Base-by-base conservation (phyloP, 2,329 filamentous ascomycete genomes). In the Fusarium cicatricum region DNA sequence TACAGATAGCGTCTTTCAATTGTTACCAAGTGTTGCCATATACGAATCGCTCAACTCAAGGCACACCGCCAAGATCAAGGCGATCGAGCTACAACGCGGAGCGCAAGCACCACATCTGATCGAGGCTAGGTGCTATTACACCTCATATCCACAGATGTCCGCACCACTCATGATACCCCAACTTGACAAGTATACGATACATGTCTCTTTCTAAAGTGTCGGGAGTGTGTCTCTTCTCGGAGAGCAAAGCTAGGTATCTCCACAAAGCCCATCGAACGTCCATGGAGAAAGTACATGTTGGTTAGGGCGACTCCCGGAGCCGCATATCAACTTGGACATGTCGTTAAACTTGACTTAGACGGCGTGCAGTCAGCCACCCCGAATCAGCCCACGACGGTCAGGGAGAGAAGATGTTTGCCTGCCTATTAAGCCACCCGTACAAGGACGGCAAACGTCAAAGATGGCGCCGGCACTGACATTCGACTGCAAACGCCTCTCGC, bases 31-130 rank as follows among this genome's bases (percentile, higher is more conserved):
- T 52, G 49, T 52, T 50, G 28, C 39, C 36, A 44, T 46, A 47
- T 48, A 45, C 46, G 58, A 64, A 63, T 52, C 38, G 36, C 53
- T 67, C 59, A 55, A 39, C 38, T 55, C 52, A 44, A 62, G 32
- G 23, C 38, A 56, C 52, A 55, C 51, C 51, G 51, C 47, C 45
- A 34, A 45, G 48, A 58, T 49, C 14, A 33, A 55, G 52, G 37
- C 33, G 42, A 48, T 34, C 43, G 29, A 53, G 26, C 28, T 32
- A 17, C 15, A 31, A 7, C 21, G 7, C 28, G 23, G 28, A 40
- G 34, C 21, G 23, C 21, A 47, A 21, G 21, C 17, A 60, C 58
- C 51, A 52, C 58, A 40, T 64, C 60, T 41, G 34, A 40, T 62
- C 33, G 45, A 64, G 38, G 33, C 28, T 43, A 41, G 15, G 19